Evolutionary conservation across 2,329 filamentous ascomycete species (phyloP), one percentile per base, ranked within the genome.

Genomic region (Fusarium brevicatenulatum): DNA sequence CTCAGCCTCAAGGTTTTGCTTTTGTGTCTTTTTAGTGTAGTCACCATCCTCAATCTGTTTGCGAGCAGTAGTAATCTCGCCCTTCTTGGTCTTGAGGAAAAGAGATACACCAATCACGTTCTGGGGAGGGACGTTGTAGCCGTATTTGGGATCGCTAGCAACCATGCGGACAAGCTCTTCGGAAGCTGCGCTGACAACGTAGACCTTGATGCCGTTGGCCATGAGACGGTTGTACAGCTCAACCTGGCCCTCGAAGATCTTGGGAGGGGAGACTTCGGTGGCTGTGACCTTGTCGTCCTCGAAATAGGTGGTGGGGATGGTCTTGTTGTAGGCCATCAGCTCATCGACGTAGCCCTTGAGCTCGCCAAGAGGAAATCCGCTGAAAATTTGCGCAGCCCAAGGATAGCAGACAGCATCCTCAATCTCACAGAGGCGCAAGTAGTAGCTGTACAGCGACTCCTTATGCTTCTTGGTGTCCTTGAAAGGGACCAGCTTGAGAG

Each of bases 141-240:
- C 84, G 53, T 85, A 85, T 66, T 79, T 79, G 12, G 83, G 82
- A 63, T 85, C 84, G 4, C 82, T 79, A n/a, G 81, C 83, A 2
- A 85, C 82, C 82, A 85, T 84, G 56, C 84, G 81, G 21, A 85
- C 84, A 12, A 85, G 78, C 72, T 85, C 84, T 68, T 85, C 84
- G n/a, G 79, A 78, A 2, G 84, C 74, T 10, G 84, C 84, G 28
- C 78, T 83, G 44, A 85, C 71, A 28, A 85, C 80, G 65, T 85
- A 85, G 25, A 85, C 83, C 6, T 80, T 79, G 44, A 85, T 85
- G 28, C 82, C 83, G 69, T 85, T 83, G 44, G 69, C 73, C 82
- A 82, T 83, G 23, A 85, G 81, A 11, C 78, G 78, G 71, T 84
- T 83, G 80, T 82, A 85, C 12, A 85, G 81, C 77, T 85, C 83